Evolutionary conservation across 768 basidiomycete species (phyloP), one percentile per base, ranked within the genome.

Genomic region (Coprinopsis sp.): DNA sequence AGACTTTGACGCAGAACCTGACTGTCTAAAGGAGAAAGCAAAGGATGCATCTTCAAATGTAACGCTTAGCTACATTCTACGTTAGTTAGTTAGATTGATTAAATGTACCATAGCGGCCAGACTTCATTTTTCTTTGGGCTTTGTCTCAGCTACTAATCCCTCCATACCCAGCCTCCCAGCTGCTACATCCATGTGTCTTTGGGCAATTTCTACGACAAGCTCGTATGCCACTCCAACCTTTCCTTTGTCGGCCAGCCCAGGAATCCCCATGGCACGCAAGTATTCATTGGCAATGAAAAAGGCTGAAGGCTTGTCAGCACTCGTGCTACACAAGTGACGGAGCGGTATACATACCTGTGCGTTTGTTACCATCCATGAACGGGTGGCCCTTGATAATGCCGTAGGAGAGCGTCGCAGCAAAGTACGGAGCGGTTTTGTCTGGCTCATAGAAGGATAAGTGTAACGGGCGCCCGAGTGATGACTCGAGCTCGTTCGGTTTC

Each of bases 251-350:
- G 54, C 49, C 2, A 63, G 44, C 5, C 63, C 63, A 5, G 65
- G 62, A 11, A 64, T 33, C 7, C 61, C 64, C 49, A 58, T 58
- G 1, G 62, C 64, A 27, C 64, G 61, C 25, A 63, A 24, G 42
- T 61, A 66, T 44, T 64, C 62, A 38, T 66, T 63, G 2, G 59
- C 64, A 3, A 66, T 46, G 47, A 64, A 67, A 49, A 66, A 66
- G 14, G 60, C 64, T 65, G 33, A 27, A 6, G 29, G 4, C 16
- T 19, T 6, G 2, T 40, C 12, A 22, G 24, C 39, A 31, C n/a
- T 10, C 34, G 18, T 7, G 18, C 41, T 33, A 10, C 24, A 33
- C 31, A 44, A 33, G n/a, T 6, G 22, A 5, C 6, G 3, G 10
- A 14, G 6, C 33, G 22, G 14, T 7, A 16, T 11, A 49, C 52